phyloP scores from a whole-genome alignment of 495 filamentous ascomycete species.

The Neurospora discreta region DNA sequence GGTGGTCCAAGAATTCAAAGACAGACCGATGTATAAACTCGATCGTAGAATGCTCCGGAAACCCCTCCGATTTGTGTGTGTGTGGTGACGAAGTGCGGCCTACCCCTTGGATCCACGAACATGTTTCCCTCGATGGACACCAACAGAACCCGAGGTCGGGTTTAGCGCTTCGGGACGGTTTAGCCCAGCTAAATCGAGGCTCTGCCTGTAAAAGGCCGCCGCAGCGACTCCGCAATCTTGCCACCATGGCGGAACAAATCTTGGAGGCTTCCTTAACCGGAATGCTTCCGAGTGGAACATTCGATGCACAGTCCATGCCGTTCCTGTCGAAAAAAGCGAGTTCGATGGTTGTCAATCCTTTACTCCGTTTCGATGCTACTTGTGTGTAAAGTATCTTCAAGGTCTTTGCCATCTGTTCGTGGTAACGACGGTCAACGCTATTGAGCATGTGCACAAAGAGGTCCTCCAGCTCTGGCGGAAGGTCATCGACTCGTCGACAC shows the following conservation, averaged over 20 bases:
- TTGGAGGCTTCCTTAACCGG: not conserved
- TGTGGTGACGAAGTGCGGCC: not conserved
- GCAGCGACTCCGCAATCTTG: not conserved
- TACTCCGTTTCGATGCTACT: too few relatives aligned
- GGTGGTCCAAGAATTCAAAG: not conserved
- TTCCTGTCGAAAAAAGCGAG: not conserved
- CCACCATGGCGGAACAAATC: not conserved
- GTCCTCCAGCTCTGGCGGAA: conserved; percentile 17
- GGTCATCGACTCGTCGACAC: conserved; percentile 9
- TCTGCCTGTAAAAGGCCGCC: not conserved
- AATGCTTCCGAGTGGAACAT: not conserved
- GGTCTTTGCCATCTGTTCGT: not conserved
- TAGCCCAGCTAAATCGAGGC: not conserved
- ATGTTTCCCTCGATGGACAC: not conserved
- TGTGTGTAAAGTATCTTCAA: not conserved
- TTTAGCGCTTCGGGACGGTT: too few relatives aligned
- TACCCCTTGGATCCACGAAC: accelerated
- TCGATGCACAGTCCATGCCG: not conserved
- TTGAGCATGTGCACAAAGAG: conserved; percentile 18
- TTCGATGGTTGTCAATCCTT: not conserved
- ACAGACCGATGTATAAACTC: not conserved
- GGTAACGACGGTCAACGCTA: conserved; percentile 1
- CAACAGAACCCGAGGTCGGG: not conserved
- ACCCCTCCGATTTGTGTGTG: not conserved
- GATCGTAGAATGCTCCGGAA: not conserved